Percentiles rank a stretch among this genome's conserved stretches.
These are phyloP conservation scores for Poterioochromonas sp. DNA, from an alignment of 352 stramenopile species.

Conservation along the genomic window DNA sequence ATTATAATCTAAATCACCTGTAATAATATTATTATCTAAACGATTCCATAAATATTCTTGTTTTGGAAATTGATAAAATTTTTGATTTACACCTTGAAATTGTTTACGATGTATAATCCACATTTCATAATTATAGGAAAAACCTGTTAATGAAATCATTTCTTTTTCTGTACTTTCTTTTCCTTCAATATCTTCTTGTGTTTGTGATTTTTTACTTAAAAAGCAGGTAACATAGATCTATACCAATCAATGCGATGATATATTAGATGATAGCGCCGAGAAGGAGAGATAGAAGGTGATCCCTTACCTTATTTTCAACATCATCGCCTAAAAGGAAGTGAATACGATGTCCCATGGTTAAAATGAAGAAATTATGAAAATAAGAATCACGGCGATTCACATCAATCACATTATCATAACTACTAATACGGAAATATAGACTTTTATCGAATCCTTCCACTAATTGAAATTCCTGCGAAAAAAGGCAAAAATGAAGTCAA, in stretches of 20 bases:
- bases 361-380: conserved; percentile 44
- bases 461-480: conserved; percentile 10
- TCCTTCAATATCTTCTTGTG: conserved; percentile 35
- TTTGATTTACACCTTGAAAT: conserved; percentile 38
- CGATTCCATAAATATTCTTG: conserved; percentile 45
- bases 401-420: conserved; percentile 24
- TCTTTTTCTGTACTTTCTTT: conserved; percentile 23
- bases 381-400: not conserved
- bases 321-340: conserved; percentile 44
- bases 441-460: not conserved
- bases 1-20: conserved; percentile 67
- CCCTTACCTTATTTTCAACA: not conserved
- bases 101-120: not conserved
- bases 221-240: conserved; percentile 41
- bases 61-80: conserved; percentile 44
- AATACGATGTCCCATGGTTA: conserved; percentile 65
- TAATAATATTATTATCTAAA: conserved; percentile 50
- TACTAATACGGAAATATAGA: not conserved
- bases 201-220: conserved; percentile 35
- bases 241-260: conserved; percentile 7
- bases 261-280: no score
- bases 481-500: not conserved
- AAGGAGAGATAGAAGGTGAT: not conserved
- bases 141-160: not conserved
- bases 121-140: conserved; percentile 36